Conservation (phyloP, 371 early-diverging fungal species). For the Mucor plumbeus region DNA sequence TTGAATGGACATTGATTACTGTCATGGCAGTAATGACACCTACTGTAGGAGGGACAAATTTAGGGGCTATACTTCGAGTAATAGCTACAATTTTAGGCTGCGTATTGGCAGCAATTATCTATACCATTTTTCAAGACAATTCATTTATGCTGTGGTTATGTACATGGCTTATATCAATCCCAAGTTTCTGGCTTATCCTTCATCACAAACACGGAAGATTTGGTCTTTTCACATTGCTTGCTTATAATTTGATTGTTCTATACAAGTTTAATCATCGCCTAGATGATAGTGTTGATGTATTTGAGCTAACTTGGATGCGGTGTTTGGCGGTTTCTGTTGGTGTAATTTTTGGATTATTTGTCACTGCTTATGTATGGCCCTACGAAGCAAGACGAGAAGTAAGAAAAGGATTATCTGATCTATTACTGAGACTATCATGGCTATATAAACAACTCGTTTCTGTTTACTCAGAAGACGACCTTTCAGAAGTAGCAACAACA, state of each 20-base stretch:
- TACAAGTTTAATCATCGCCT: slow-evolving; percentile 73
- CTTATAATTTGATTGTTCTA: slow-evolving; percentile 77
- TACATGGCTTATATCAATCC: slow-evolving; percentile 71
- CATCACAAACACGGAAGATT: slow-evolving; percentile 73
- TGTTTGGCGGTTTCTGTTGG: slow-evolving; percentile 73
- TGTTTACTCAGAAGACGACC: slow-evolving; percentile 52
- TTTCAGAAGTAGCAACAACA: not conserved
- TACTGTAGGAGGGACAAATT: slow-evolving; percentile 81
- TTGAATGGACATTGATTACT: slow-evolving; percentile 83
- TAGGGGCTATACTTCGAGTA: slow-evolving; percentile 73
- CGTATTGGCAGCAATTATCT: slow-evolving; percentile 58
- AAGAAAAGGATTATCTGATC: slow-evolving; percentile 69
- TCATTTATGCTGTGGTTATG: slow-evolving; percentile 54
- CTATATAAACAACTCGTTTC: slow-evolving; percentile 74
- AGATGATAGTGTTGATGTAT: slow-evolving; percentile 60
- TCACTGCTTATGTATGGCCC: slow-evolving; percentile 78
- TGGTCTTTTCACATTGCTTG: slow-evolving; percentile 76
- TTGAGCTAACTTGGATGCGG: slow-evolving; percentile 65
- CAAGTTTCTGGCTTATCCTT: slow-evolving; percentile 72
- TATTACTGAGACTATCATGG: slow-evolving; percentile 68
- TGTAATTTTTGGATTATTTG: slow-evolving; percentile 46
- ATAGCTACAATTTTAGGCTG: slow-evolving; percentile 76
- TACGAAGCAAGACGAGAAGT: slow-evolving; percentile 83
- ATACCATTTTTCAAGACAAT: slow-evolving; percentile 59
- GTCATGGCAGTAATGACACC: slow-evolving; percentile 85